Base-by-base conservation (phyloP, 2,329 filamentous ascomycete species). In the Trichophyton benhamiae region DNA sequence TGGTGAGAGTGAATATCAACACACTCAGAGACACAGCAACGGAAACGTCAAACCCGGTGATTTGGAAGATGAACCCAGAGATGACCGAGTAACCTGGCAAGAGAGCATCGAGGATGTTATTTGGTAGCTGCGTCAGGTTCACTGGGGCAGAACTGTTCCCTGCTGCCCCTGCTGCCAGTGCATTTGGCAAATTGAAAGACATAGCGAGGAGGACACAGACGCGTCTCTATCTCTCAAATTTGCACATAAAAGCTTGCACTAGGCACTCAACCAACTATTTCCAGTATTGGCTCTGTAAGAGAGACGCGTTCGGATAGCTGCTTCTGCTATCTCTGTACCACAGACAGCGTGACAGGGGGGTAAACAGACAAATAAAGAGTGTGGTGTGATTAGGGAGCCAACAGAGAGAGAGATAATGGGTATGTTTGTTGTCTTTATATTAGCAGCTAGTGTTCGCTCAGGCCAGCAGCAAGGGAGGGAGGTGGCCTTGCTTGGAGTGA, bases 11-110 rank as follows among this genome's bases (percentile, higher is more conserved):
- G 53, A 78, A 73, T n/a, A 76, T 41, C 38, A 80, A 66, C 2
- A 79, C 68, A 27, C 72, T 72, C 13, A 75, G 65, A 1, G 76
- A 75, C 30, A 80, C 78, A 58, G 78, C 65, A 46, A 80, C 63
- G 20, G 77, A 78, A 61, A 80, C 73, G 64, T 81, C 79, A 59
- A 81, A 72, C 6, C 78, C 77, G 25, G 79, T 70, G 1, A 71
- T 63, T 3, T 75, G 70, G 6, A 72, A 68, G 27, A 78, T 68
- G 61, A 77, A 74, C 33, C 74, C 72, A 0, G 77, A 78, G 38
- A 80, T 72, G 48, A 79, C 64, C 44, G 76, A 73, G 68, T 80
- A 81, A 15, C 79, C 79, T 7, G 79, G 79, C 41, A 81, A 73
- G n/a, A 80, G 67, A 1, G 76, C 70, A 57, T 81, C 78, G n/a